Conservation (phyloP, 345 rosid species). For the Sisymbrium irio region DNA sequence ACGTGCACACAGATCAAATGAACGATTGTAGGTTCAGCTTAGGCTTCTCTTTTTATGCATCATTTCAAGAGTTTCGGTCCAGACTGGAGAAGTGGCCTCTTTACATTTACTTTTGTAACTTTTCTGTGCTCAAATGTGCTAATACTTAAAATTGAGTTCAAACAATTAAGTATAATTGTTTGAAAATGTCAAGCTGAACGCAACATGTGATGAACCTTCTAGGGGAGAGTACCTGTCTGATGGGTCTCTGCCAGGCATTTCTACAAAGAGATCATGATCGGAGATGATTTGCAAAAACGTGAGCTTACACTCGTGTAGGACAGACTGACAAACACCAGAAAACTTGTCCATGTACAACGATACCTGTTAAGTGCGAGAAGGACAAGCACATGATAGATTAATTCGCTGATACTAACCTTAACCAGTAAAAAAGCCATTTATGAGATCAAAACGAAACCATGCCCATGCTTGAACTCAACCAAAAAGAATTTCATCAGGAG, state of each 20-base stretch:
- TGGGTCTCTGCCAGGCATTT: conserved; percentile 99
- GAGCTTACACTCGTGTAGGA: conserved; percentile 95
- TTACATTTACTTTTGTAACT: not conserved
- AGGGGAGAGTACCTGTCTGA: conserved; percentile 71
- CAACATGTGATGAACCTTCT: not conserved
- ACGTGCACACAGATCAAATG: conserved; percentile 4
- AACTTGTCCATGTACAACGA: conserved; percentile 96
- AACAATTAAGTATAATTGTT: not conserved
- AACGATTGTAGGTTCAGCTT: conserved; percentile 11
- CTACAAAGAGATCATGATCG: conserved; percentile 98
- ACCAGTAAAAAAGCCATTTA: not conserved
- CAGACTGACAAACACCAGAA: conserved; percentile 96
- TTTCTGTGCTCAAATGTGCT: conserved; percentile 4
- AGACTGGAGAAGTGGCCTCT: conserved; percentile 14
- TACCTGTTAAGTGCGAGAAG: conserved; percentile 53
- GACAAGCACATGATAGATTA: conserved; percentile 11
- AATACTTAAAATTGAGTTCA: not conserved
- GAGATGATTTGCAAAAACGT: conserved; percentile 91
- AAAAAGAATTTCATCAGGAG: conserved; percentile 2
- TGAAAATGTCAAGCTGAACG: conserved; percentile 11
- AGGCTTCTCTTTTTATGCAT: conserved; percentile 12
- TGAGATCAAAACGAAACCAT: conserved; percentile 4
- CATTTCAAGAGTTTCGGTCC: conserved; percentile 3
- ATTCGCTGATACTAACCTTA: not conserved
- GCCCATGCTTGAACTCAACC: conserved; percentile 10